Evolutionary conservation across 257 asterid species (phyloP).

Genomic region (Solanum pinnatisectum): DNA sequence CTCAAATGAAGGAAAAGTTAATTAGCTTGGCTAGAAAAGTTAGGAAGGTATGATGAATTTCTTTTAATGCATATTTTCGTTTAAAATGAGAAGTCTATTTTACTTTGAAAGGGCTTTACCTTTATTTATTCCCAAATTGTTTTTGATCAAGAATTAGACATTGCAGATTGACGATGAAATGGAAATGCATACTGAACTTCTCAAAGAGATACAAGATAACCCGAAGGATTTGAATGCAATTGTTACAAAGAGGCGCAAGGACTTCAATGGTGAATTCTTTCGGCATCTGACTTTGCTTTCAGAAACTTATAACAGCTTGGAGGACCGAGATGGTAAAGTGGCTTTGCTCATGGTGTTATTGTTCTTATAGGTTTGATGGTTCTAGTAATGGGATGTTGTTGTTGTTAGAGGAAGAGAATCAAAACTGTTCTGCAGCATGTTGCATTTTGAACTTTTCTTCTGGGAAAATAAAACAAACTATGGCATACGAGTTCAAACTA

Average conservation of each 20-base stretch:
- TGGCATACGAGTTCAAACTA: neutral
- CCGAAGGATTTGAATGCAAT: slow-evolving; percentile 76
- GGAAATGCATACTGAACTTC: slow-evolving; percentile 59
- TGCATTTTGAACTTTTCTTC: neutral
- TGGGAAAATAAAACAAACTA: neutral
- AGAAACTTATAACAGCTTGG: slow-evolving; percentile 62
- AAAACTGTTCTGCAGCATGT: neutral
- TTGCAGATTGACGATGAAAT: slow-evolving; percentile 93
- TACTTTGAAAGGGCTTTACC: neutral
- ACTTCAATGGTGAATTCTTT: slow-evolving; percentile 77
- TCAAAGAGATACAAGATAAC: slow-evolving; percentile 69
- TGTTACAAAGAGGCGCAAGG: slow-evolving; percentile 71
- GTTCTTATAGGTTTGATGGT: neutral
- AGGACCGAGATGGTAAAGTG: slow-evolving; percentile 73
- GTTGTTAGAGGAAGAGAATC: neutral
- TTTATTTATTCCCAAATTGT: neutral
- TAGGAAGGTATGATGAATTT: slow-evolving; percentile 35
- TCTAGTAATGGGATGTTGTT: neutral
- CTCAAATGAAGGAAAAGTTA: slow-evolving; percentile 51
- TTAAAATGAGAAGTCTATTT: neutral
- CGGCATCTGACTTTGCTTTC: slow-evolving; percentile 64
- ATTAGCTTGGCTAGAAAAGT: slow-evolving; percentile 57
- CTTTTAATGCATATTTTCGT: neutral
- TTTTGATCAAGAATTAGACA: slow-evolving; percentile 20
- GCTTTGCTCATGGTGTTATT: neutral